Base-by-base conservation (phyloP, 23 red algal genomes). In the Chondrus crispus region DNA sequence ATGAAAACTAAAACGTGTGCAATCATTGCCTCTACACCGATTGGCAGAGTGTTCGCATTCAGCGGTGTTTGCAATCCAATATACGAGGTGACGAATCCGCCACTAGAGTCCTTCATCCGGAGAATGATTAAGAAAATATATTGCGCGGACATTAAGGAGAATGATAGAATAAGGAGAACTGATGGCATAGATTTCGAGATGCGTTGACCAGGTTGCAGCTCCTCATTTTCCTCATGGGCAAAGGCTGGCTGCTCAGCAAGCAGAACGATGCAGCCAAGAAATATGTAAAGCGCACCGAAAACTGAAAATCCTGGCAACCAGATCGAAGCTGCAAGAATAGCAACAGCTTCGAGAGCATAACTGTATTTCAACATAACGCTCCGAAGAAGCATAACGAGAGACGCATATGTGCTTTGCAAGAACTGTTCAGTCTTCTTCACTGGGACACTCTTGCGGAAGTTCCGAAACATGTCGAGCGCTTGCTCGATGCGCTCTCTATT, bases 41-140 rank as follows among this genome's bases (percentile, higher is more conserved):
- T 85, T 51, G 81, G 81, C 18, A 85, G 46, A 44, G 58, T 39
- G 58, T 16, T 52, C 22, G n/a, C 46, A 55, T 39, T 47, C n/a
- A n/a, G 24, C 24, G 50, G 43, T 37, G 6, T 12, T 29, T 62
- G 43, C 30, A 83, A 28, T 26, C 53, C 47, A 52, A 55, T 38
- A 26, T 83, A 83, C 45, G 49, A 83, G 10, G 79, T 26, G 39
- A 62, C 22, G 26, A 28, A 28, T 47, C 58, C 53, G n/a, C 37
- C 46, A 26, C n/a, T 53, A 16, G 47, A 62, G 9, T 14, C 36
- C 10, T 8, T 20, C 10, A 47, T 20, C 22, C 28, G 20, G 54
- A 47, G 19, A 10, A 71, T 29, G 24, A 88, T 68, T 11, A 88
- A 22, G 84, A 72, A 88, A n/a, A 88, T 40, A n/a, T 88, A 88